Conservation (phyloP, 169 alveolate genomes). For the Perkinsus olseni region DNA sequence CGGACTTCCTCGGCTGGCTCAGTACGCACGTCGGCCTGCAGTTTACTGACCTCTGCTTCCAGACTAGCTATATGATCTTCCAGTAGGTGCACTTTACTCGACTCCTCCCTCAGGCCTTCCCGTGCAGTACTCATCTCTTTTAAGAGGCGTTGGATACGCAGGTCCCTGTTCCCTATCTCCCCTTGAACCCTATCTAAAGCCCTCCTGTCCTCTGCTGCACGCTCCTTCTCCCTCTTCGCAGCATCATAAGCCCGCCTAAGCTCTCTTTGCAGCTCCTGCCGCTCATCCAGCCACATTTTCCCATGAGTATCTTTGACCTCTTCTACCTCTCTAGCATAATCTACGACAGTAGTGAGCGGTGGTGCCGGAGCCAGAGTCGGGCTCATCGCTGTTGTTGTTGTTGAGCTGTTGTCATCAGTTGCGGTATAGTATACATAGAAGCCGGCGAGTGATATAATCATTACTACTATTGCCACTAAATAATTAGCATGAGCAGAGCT, state of each 20-base stretch:
- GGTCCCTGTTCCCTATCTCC: neutral
- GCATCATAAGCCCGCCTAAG: neutral
- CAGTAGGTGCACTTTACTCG: too few species aligned
- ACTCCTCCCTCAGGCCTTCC: too few species aligned
- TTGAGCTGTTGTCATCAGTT: neutral
- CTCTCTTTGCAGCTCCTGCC: neutral
- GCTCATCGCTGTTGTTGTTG: too few species aligned
- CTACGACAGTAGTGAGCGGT: neutral
- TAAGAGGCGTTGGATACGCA: neutral
- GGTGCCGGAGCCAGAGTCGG: too few species aligned
- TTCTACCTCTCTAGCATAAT: neutral
- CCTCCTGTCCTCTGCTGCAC: neutral
- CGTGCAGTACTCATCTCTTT: too few species aligned
- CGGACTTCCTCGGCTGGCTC: neutral
- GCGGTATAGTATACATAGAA: neutral
- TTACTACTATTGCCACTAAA: neutral
- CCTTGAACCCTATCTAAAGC: neutral
- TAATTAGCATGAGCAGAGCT: neutral
- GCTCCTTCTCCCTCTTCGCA: neutral
- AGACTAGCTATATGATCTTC: too few species aligned
- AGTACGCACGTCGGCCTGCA: neutral
- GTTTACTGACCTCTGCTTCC: too few species aligned
- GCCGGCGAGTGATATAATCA: neutral
- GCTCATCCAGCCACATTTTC: neutral
- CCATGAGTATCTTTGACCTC: neutral